Percentiles rank a stretch among this genome's conserved stretches.
Evolutionary conservation across 768 basidiomycete species (phyloP).

Genomic region (Exsudoporus frostii): DNA sequence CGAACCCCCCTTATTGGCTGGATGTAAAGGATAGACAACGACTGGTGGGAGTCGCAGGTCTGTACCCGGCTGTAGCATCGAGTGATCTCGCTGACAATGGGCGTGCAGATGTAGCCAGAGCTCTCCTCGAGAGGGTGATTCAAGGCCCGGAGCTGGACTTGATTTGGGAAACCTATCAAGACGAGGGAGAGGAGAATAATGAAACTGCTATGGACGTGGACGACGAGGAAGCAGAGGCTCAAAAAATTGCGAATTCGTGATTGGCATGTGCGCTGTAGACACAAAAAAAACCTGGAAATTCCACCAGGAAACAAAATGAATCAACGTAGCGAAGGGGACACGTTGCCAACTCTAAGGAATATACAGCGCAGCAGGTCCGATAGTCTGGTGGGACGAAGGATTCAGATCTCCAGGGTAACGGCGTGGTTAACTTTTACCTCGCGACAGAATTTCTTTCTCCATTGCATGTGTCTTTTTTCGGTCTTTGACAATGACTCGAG

Average conservation of each 20-base stretch:
- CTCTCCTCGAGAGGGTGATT: slow-evolving; percentile 63
- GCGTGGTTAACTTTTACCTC: slow-evolving; percentile 32
- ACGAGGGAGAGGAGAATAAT: slow-evolving; percentile 40
- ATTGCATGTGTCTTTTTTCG: slow-evolving; percentile 44
- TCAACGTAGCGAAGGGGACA: background rate
- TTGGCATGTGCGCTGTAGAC: background rate
- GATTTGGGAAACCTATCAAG: slow-evolving; percentile 60
- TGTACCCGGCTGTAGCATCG: slow-evolving; percentile 13
- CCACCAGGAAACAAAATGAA: background rate
- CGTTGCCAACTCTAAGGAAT: slow-evolving; percentile 3
- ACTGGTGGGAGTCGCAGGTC: slow-evolving; percentile 49
- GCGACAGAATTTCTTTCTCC: slow-evolving; percentile 57
- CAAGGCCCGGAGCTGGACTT: slow-evolving; percentile 70
- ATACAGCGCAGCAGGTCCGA: slow-evolving; percentile 16
- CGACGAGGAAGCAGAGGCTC: slow-evolving; percentile 50
- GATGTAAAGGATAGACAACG: slow-evolving; percentile 37
- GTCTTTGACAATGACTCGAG: slow-evolving; percentile 33
- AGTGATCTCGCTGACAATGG: slow-evolving; percentile 3
- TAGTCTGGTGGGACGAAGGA: slow-evolving; percentile 10
- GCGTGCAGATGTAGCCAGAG: slow-evolving; percentile 51
- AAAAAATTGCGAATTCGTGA: slow-evolving; percentile 21
- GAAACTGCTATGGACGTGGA: slow-evolving; percentile 46
- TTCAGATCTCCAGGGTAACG: background rate
- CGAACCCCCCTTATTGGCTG: slow-evolving; percentile 63
- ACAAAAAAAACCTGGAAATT: background rate